Conservation (phyloP, 2,329 filamentous ascomycete genomes). For the Arthroderma sp. region DNA sequence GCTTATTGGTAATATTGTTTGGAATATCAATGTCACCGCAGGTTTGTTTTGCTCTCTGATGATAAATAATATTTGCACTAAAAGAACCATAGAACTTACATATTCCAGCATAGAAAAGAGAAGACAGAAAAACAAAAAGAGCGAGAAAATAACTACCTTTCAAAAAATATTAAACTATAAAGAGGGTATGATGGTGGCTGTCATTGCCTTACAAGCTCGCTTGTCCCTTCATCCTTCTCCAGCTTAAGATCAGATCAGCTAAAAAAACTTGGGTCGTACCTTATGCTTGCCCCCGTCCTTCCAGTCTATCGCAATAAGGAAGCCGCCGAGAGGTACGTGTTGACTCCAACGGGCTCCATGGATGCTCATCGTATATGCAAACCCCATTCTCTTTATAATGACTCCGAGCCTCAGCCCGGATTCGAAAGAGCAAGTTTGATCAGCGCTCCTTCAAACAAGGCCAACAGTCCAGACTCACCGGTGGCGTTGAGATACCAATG, state of each 20-base stretch:
- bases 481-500: slow-evolving; percentile 6
- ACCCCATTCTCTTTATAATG: not conserved
- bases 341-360: no score
- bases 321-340: no score
- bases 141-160: not conserved
- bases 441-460: slow-evolving; percentile 12
- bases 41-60: no score
- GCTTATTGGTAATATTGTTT: no score
- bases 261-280: slow-evolving; percentile 2
- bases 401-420: not conserved
- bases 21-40: no score
- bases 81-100: no score
- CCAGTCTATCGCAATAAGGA: no score
- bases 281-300: slow-evolving; percentile 1
- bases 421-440: not conserved
- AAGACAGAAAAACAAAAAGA: not conserved
- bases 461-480: slow-evolving; percentile 18
- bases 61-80: no score
- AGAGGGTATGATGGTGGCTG: not conserved
- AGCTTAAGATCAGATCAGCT: not conserved
- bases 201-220: no score
- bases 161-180: not conserved
- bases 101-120: no score
- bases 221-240: not conserved
- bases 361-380: no score